phyloP scores from a whole-genome alignment of 2,329 filamentous ascomycete genomes.

The Fusarium penzigii region DNA sequence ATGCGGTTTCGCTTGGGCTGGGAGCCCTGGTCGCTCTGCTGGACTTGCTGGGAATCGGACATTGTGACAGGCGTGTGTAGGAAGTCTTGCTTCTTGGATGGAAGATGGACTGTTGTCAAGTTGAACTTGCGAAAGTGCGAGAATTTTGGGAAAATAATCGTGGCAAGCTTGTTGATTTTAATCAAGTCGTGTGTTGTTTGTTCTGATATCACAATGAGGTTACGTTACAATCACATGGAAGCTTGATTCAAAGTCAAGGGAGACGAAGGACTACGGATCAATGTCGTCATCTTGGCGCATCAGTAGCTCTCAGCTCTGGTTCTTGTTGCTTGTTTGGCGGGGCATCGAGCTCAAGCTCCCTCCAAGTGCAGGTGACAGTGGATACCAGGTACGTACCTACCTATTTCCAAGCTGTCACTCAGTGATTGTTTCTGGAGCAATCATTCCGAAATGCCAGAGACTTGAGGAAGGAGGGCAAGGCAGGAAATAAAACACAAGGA shows the following conservation, averaged over 20 bases:
- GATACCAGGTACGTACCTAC: neutral
- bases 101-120: neutral
- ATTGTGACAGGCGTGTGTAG: constrained; percentile 12
- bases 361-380: neutral
- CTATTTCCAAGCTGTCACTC: neutral
- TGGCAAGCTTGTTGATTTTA: constrained; percentile 23
- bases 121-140: constrained; percentile 1
- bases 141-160: constrained; percentile 1
- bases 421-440: neutral
- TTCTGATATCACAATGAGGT: neutral
- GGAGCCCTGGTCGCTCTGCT: constrained; percentile 11
- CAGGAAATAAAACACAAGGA: too few relatives aligned
- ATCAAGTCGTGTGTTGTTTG: constrained; percentile 1
- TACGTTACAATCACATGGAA: neutral
- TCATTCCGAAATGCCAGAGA: neutral
- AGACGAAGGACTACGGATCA: constrained; percentile 15
- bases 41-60: constrained; percentile 17
- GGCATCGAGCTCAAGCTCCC: constrained; percentile 8
- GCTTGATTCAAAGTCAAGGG: constrained; percentile 5
- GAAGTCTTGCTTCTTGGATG: neutral
- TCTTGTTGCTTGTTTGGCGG: neutral
- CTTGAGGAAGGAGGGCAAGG: too few relatives aligned
- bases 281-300: constrained; percentile 23
- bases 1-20: constrained; percentile 34
- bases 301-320: neutral